phyloP scores from a whole-genome alignment of 345 rosid species.

The Excoecaria cochinchinensis region DNA sequence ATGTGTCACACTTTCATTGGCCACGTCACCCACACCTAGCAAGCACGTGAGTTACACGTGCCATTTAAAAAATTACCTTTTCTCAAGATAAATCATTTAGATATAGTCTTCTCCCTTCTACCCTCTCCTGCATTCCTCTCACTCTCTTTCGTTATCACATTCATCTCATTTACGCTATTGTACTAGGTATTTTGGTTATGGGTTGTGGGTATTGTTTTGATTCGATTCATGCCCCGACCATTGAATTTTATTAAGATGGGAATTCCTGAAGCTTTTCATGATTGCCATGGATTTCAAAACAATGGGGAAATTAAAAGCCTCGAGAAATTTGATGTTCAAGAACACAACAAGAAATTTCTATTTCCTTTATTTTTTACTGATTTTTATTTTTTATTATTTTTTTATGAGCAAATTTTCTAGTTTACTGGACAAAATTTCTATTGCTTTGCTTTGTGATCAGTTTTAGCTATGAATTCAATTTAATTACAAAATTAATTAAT shows the following conservation, averaged over 20 bases:
- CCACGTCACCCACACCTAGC: no score
- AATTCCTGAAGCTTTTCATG: slow-evolving; percentile 39
- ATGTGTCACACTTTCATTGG: no score
- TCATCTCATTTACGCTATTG: slow-evolving; percentile 15
- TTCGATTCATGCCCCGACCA: slow-evolving; percentile 37
- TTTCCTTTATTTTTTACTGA: background rate
- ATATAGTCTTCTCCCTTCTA: no score
- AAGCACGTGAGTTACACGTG: no score
- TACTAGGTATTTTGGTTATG: slow-evolving; percentile 27
- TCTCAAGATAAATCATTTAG: no score
- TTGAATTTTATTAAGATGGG: slow-evolving; percentile 23
- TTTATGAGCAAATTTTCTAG: background rate
- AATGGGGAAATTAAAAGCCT: slow-evolving; percentile 47
- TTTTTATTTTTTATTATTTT: background rate
- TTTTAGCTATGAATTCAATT: no score
- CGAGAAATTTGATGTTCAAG: slow-evolving; percentile 65
- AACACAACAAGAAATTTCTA: slow-evolving; percentile 42
- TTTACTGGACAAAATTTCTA: background rate
- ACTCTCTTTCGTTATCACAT: no score
- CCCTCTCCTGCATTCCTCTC: no score
- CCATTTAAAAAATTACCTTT: no score
- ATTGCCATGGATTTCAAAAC: slow-evolving; percentile 32
- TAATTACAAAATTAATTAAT: background rate
- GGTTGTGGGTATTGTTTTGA: slow-evolving; percentile 27
- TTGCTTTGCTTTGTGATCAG: background rate